A percentile compares a stretch with the other conserved stretches of the same genome.
Conservation (phyloP, 2,329 filamentous ascomycete genomes). For the Xylariaceae sp. region DNA sequence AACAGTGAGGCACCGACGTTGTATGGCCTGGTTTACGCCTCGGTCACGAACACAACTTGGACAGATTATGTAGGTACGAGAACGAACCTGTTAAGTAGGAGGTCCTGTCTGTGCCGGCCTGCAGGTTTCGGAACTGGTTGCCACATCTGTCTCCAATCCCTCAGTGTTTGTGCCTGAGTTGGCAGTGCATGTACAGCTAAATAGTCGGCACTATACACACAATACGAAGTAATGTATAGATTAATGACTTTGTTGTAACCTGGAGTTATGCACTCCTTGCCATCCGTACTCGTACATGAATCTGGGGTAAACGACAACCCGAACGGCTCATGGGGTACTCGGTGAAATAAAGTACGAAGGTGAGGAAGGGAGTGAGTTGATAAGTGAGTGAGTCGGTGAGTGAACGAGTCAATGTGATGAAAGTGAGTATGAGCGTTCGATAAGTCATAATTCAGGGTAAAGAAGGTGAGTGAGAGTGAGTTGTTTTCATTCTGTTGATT, state of each 20-base stretch:
- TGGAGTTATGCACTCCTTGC: background rate
- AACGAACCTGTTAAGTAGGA: background rate
- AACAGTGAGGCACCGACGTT: constrained; percentile 3
- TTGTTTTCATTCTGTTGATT: constrained; percentile 16
- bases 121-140: constrained; percentile 15
- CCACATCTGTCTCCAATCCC: constrained; percentile 2
- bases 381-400: background rate
- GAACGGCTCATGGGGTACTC: background rate
- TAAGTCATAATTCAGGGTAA: no score
- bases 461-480: background rate
- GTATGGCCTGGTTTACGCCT: background rate
- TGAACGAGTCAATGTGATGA: background rate
- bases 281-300: background rate
- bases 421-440: no score
- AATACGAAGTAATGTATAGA: background rate
- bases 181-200: constrained; percentile 1
- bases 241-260: background rate
- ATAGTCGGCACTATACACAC: background rate
- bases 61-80: background rate
- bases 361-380: background rate
- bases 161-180: constrained; percentile 2
- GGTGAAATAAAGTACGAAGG: background rate
- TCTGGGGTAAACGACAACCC: background rate
- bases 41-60: background rate
- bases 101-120: constrained; percentile 2